Evolutionary conservation across 345 rosid species (phyloP).

Genomic region (Boechera stricta): DNA sequence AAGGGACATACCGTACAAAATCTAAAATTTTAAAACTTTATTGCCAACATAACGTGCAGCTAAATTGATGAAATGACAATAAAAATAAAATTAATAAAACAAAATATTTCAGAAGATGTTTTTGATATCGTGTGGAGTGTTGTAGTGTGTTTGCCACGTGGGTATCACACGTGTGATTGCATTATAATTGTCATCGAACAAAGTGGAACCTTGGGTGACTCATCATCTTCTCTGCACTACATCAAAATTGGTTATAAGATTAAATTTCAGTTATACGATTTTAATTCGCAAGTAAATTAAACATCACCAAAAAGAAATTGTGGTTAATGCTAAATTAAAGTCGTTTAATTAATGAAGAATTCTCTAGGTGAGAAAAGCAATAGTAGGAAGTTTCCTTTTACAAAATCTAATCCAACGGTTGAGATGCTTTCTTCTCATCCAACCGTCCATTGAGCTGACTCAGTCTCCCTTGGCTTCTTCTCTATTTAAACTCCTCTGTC

Average conservation of each 20-base stretch:
- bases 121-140: slow-evolving; percentile 4
- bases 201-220: slow-evolving; percentile 24
- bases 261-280: neutral
- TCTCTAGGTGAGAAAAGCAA: slow-evolving; percentile 24
- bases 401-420: slow-evolving; percentile 36
- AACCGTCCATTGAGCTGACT: slow-evolving; percentile 38
- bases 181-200: slow-evolving; percentile 21
- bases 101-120: slow-evolving; percentile 15
- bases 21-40: neutral
- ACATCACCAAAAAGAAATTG: neutral
- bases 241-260: neutral
- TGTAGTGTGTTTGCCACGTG: slow-evolving; percentile 24
- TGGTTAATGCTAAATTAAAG: slow-evolving; percentile 12
- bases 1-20: slow-evolving; percentile 37
- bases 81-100: neutral
- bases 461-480: slow-evolving; percentile 31
- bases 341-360: slow-evolving; percentile 30
- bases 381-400: neutral
- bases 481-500: slow-evolving; percentile 37
- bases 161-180: slow-evolving; percentile 35
- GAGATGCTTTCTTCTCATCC: neutral
- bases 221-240: slow-evolving; percentile 28
- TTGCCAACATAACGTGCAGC: slow-evolving; percentile 35
- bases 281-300: neutral
- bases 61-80: slow-evolving; percentile 3